Evolutionary conservation across 1,284 basidiomycete genomes (phyloP).

Genomic region (Psilocybe mexicana): DNA sequence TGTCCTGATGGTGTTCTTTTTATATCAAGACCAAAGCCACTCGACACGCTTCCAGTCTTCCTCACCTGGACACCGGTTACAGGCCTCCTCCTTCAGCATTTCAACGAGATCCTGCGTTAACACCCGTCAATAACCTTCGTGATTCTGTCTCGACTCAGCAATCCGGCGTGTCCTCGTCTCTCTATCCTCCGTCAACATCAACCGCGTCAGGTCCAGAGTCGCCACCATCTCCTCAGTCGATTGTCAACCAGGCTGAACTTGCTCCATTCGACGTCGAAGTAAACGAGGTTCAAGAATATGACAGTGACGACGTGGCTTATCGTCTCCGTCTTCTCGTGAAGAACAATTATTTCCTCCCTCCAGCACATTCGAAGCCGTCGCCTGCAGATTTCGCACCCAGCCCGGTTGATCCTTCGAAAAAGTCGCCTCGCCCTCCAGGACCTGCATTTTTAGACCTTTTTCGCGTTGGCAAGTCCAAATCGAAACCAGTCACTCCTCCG

Average conservation of each 20-base stretch:
- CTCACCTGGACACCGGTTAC: constrained; percentile 30
- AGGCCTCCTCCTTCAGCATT: constrained; percentile 43
- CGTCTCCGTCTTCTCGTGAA: constrained; percentile 77
- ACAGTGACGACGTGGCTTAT: constrained; percentile 79
- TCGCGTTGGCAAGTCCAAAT: constrained; percentile 62
- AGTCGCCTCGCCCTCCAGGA: constrained; percentile 40
- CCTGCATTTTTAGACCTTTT: constrained; percentile 73
- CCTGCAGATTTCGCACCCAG: constrained; percentile 55
- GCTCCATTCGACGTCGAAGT: constrained; percentile 44
- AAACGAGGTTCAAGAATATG: constrained; percentile 58
- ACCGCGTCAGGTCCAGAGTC: constrained; percentile 57
- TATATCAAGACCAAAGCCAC: constrained; percentile 29
- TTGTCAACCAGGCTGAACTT: constrained; percentile 43
- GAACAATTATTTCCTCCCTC: constrained; percentile 83
- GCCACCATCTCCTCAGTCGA: constrained; percentile 56
- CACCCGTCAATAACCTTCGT: constrained; percentile 36
- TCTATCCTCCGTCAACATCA: constrained; percentile 71
- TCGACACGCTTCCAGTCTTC: constrained; percentile 32
- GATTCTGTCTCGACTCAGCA: constrained; percentile 44
- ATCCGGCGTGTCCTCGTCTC: constrained; percentile 67
- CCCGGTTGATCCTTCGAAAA: constrained; percentile 40
- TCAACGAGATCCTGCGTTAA: constrained; percentile 44
- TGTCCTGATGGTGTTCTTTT: constrained; percentile 16
- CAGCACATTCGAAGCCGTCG: constrained; percentile 77
- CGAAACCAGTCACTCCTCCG: constrained; percentile 60